Conservation (phyloP, 1,284 basidiomycete genomes). For the Peniophora sp. region DNA sequence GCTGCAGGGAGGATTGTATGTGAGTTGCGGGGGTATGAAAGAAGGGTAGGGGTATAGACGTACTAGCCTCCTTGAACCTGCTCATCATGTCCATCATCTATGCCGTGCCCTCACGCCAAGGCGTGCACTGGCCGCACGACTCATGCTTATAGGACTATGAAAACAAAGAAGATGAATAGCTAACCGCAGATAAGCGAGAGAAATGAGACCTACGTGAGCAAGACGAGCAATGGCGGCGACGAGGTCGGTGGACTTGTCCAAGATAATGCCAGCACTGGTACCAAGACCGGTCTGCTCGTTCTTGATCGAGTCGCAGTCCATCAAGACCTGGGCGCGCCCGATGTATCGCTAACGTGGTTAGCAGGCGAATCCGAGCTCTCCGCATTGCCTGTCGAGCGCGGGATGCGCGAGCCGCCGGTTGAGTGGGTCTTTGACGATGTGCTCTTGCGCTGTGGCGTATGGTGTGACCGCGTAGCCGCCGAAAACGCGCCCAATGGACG, state of each 20-base stretch:
- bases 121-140: constrained; percentile 97
- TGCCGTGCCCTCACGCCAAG: constrained; percentile 92
- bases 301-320: constrained; percentile 98
- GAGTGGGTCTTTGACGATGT: constrained; percentile 36
- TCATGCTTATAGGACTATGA: constrained; percentile 99
- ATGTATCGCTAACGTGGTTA: constrained; percentile 15
- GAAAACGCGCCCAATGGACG: constrained; percentile 27
- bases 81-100: constrained; percentile 99
- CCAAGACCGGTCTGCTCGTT: constrained; percentile 93
- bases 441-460: constrained; percentile 23
- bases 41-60: too few relatives aligned
- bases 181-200: not conserved
- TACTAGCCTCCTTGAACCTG: constrained; percentile 74
- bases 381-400: constrained; percentile 50
- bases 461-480: constrained; percentile 14
- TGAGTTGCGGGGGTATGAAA: constrained; percentile 38
- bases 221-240: constrained; percentile 91
- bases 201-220: constrained; percentile 51
- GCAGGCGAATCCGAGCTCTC: constrained; percentile 45
- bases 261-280: constrained; percentile 97
- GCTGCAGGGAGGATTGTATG: constrained; percentile 40
- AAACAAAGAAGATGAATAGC: not conserved
- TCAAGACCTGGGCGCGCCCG: constrained; percentile 52
- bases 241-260: constrained; percentile 97
- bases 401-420: constrained; percentile 33